phyloP scores from a whole-genome alignment of 371 early-diverging fungal species.

The Gilbertella persicaria region DNA sequence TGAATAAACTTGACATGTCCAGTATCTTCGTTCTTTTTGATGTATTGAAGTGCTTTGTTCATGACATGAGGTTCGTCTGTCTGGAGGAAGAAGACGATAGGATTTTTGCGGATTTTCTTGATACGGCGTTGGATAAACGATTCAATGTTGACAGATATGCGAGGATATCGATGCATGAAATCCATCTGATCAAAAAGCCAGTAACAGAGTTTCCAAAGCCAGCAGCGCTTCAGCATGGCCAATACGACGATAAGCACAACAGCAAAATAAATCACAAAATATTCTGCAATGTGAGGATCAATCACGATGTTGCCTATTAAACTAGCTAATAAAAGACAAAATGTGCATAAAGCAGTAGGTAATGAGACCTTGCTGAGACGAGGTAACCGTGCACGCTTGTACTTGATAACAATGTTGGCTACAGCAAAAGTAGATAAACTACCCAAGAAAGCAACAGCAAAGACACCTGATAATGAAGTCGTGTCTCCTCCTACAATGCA shows the following conservation, averaged over 20 bases:
- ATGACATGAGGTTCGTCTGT: constrained; percentile 60
- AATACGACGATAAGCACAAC: constrained; percentile 39
- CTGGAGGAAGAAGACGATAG: constrained; percentile 56
- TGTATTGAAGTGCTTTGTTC: constrained; percentile 60
- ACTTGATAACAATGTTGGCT: constrained; percentile 47
- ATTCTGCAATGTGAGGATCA: constrained; percentile 48
- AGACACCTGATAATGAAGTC: constrained; percentile 53
- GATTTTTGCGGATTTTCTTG: constrained; percentile 37
- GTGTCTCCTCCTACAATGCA: constrained; percentile 46
- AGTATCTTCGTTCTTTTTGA: constrained; percentile 48
- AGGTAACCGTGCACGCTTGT: constrained; percentile 44
- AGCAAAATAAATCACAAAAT: constrained; percentile 53
- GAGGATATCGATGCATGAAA: constrained; percentile 16
- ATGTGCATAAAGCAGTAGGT: constrained; percentile 24
- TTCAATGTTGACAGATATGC: constrained; percentile 23
- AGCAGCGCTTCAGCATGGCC: constrained; percentile 45
- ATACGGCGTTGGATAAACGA: constrained; percentile 31
- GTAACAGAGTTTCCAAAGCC: constrained; percentile 42
- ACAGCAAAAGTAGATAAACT: constrained; percentile 48
- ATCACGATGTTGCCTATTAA: constrained; percentile 55
- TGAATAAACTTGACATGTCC: constrained; percentile 53
- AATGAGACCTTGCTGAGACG: constrained; percentile 30
- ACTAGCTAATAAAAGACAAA: constrained; percentile 29
- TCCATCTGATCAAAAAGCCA: constrained; percentile 34
- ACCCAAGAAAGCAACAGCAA: constrained; percentile 56